Conservation (phyloP, 1,284 basidiomycete genomes). For the Puccinia triticina region DNA sequence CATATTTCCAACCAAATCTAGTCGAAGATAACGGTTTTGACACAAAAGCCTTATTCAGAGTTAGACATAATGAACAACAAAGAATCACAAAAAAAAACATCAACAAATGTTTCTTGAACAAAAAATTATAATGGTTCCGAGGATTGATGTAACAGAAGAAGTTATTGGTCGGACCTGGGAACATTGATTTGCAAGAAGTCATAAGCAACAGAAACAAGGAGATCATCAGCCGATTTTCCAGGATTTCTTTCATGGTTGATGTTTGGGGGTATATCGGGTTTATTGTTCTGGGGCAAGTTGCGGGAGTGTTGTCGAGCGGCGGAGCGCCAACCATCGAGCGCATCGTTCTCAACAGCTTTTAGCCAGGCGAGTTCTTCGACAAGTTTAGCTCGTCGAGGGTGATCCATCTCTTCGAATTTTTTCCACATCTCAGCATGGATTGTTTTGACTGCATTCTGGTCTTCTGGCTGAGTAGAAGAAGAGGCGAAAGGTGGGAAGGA, state of each 20-base stretch:
- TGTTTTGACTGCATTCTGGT: constrained; percentile 15
- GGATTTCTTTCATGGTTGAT: no score
- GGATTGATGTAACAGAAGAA: no score
- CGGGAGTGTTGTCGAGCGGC: background rate
- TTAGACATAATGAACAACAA: no score
- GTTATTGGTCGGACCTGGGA: constrained; percentile 1
- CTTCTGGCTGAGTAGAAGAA: background rate
- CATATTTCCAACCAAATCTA: no score
- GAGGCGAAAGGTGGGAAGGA: background rate
- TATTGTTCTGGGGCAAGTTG: background rate
- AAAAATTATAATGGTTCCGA: no score
- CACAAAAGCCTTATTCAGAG: no score
- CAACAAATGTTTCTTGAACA: no score
- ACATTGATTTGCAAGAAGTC: constrained; percentile 49
- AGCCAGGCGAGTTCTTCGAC: constrained; percentile 30
- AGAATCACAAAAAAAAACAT: no score
- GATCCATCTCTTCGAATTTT: constrained; percentile 37
- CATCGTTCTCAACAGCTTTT: constrained; percentile 36
- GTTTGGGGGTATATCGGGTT: background rate
- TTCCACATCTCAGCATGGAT: constrained; percentile 35
- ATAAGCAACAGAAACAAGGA: constrained; percentile 2
- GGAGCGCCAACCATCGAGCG: constrained; percentile 21
- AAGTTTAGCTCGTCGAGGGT: constrained; percentile 19
- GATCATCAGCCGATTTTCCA: background rate
- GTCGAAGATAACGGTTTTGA: no score